These are phyloP conservation scores for Monilinia aucupariae DNA, from an alignment of 2,329 filamentous ascomycete species.

Conservation along the genomic window DNA sequence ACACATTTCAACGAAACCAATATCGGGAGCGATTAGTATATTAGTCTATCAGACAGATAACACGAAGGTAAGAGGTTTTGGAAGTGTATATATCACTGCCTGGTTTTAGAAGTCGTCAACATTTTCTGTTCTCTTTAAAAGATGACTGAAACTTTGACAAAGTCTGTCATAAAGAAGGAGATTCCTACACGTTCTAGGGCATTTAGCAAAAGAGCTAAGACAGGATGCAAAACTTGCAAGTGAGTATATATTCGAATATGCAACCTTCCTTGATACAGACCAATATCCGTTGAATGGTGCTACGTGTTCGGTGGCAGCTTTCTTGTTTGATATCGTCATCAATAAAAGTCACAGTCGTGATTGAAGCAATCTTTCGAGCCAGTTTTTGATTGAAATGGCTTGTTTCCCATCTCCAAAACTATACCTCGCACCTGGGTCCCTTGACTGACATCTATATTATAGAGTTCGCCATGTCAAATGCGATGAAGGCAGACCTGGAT, in stretches of 20 bases:
- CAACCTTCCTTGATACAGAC: neutral
- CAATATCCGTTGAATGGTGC: too few relatives aligned
- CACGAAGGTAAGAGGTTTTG: neutral
- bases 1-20: neutral
- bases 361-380: neutral
- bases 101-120: neutral
- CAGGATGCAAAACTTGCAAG: slow-evolving; percentile 22
- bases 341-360: neutral
- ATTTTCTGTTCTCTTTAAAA: neutral
- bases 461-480: slow-evolving; percentile 20
- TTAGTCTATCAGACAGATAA: neutral
- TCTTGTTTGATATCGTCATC: neutral
- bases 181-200: slow-evolving; percentile 12
- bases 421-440: neutral
- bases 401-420: neutral
- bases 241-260: slow-evolving; percentile 1
- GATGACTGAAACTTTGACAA: slow-evolving; percentile 1
- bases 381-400: neutral
- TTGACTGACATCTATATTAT: neutral
- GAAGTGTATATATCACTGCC: neutral
- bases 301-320: neutral
- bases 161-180: neutral
- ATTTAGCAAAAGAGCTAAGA: slow-evolving; percentile 17
- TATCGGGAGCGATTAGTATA: neutral
- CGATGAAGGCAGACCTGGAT: slow-evolving; percentile 18